Base-by-base conservation (phyloP, 73 alveolate species). In the Symbiodinium natans region DNA sequence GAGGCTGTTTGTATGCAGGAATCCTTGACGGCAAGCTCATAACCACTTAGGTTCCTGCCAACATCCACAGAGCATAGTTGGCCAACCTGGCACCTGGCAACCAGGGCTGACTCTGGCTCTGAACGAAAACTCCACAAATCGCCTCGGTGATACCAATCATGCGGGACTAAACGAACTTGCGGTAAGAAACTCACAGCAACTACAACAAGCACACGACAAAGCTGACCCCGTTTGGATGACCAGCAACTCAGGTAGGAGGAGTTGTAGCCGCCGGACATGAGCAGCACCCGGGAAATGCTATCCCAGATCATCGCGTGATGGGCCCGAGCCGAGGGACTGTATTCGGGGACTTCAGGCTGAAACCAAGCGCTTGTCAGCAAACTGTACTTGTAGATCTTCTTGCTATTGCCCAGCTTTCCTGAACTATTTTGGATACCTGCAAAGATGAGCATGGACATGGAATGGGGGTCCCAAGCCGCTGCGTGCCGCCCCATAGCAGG, bases 381-480 rank as follows among this genome's bases (percentile, higher is more conserved):
- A 34, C 41, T 33, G 23, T 25, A 83, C 41, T 33, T 83, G 73
- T 54, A 83, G 17, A 74, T 4, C 11, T 21, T 19, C 31, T 17
- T 52, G 11, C 31, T 33, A 36, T 85, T 46, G 52, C 63, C 46
- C 54, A 43, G 15, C 27, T 68, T n/a, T 31, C 38, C 93, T 13
- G 7, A 10, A 23, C 8, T 31, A 33, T 59, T 59, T 11, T 41
- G 46, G 48, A 83, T 74, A 6, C 93, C 93, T 1, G 52, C 93
- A 19, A 46, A 48, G 2, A 29, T 29, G 93, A 85, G 93, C 93
- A 85, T 85, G 38, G 82, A 85, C 93, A 36, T n/a, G 29, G 82
- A 6, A 73, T n/a, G 54, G 6, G 77, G 77, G 19, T 46, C 56
- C 93, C 93, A 85, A 31, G 36, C 56, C 8, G 93, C 93, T 3